Conservation (phyloP, 345 rosid genomes). For the Acer yangbiense region DNA sequence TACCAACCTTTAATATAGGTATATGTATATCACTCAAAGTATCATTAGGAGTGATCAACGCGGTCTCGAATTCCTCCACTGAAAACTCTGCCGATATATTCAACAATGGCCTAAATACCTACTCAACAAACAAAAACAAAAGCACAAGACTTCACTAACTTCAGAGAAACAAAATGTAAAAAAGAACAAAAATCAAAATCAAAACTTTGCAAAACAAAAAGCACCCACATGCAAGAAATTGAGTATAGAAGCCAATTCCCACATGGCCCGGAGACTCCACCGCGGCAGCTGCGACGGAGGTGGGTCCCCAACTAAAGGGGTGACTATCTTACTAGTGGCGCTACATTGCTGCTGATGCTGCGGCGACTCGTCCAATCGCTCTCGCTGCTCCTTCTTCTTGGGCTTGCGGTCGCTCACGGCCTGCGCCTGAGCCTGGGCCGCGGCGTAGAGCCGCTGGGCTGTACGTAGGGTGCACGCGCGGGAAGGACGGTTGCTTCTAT, state of each 20-base stretch:
- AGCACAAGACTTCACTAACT: conserved; percentile 14
- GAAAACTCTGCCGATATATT: conserved; percentile 86
- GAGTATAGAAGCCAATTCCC: conserved; percentile 96
- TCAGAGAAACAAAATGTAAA: conserved; percentile 9
- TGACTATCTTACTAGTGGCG: conserved; percentile 60
- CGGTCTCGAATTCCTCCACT: conserved; percentile 96
- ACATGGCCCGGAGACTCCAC: conserved; percentile 97
- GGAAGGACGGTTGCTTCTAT: conserved; percentile 82
- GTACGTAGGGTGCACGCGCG: conserved; percentile 95
- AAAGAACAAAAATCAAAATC: conserved; percentile 13
- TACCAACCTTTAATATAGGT: conserved; percentile 91
- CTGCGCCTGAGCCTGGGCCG: conserved; percentile 39
- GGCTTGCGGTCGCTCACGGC: conserved; percentile 61
- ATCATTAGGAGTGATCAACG: conserved; percentile 81
- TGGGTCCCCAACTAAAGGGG: conserved; percentile 75
- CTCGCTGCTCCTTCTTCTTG: conserved; percentile 59
- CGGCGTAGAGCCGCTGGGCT: conserved; percentile 69
- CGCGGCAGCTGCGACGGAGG: conserved; percentile 85
- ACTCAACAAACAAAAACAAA: conserved; percentile 21
- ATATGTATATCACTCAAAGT: conserved; percentile 91
- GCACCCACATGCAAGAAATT: conserved; percentile 94
- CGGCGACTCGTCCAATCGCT: conserved; percentile 30
- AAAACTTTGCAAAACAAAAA: conserved; percentile 19
- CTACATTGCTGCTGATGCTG: conserved; percentile 55
- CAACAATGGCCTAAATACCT: conserved; percentile 90